Evolutionary conservation across 192 early-diverging fungal species (phyloP).

Genomic region (Coemansia reversa): DNA sequence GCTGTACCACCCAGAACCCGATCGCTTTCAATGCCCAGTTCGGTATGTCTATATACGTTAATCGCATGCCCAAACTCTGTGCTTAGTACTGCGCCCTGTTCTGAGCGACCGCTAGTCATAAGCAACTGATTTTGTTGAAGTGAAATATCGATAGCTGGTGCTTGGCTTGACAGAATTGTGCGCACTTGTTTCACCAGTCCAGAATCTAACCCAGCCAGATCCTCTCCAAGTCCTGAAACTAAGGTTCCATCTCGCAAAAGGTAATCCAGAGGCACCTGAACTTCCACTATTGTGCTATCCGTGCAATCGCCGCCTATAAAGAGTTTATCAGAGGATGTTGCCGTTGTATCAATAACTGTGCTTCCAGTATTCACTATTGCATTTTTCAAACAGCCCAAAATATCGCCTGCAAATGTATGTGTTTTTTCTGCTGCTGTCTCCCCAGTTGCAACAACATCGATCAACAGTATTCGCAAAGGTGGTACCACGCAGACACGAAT

Average conservation of each 20-base stretch:
- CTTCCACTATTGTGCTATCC: conserved; percentile 21
- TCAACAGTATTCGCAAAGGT: conserved; percentile 9
- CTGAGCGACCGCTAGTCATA: conserved; percentile 19
- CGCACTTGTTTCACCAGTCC: not conserved
- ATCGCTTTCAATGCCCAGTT: not conserved
- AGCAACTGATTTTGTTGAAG: conserved; percentile 9
- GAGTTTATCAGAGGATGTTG: conserved; percentile 11
- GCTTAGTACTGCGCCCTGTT: conserved; percentile 11
- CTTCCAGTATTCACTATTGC: too few relatives aligned
- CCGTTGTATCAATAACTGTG: not conserved
- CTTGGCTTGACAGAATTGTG: conserved; percentile 27
- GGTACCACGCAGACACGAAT: conserved; percentile 9
- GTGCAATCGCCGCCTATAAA: conserved; percentile 33
- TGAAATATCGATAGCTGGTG: conserved; percentile 24
- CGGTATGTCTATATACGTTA: not conserved
- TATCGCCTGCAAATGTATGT: conserved; percentile 7
- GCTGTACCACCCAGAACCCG: not conserved
- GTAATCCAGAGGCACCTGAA: not conserved
- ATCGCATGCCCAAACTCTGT: conserved; percentile 29
- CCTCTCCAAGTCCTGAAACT: not conserved
- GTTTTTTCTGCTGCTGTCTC: not conserved
- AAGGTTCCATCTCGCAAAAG: not conserved
- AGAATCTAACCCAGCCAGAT: not conserved
- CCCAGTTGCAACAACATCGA: conserved; percentile 10
- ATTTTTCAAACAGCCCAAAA: conserved; percentile 17